Evolutionary conservation across 2,329 filamentous ascomycete species (phyloP), one percentile per base, ranked within the genome.

Genomic region (Huntiella decipiens): DNA sequence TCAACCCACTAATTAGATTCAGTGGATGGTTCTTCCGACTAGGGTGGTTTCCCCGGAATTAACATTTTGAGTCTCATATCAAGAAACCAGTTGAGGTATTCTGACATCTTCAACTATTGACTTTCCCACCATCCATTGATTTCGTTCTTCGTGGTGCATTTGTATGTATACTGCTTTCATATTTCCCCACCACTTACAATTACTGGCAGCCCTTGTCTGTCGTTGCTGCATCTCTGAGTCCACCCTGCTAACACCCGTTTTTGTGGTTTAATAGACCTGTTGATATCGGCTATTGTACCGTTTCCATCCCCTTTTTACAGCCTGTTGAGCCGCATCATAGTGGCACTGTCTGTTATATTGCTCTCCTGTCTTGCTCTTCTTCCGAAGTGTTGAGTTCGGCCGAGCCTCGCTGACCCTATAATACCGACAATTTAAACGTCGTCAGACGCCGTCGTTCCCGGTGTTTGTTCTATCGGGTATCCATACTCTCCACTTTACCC

Each of bases 321-420:
- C 22, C 22, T 28, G 22, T 28, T 28, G 22, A 28, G 22, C 22
- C 22, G 22, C 22, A 28, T 32, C 31, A 32, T 32, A 28, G 22
- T 28, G 22, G 22, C 22, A 10, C 22, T 28, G 22, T 28, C 22
- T 28, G 22, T 28, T 44, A 13, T 31, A 28, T 11, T 22, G 11
- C 34, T 22, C 22, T 10, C 16, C 37, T 38, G 10, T 17, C 13
- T n/a, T 16, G 19, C 13, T 35, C 39, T 38, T 37, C 43, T 32
- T 34, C 31, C 47, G 44, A 44, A 49, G 44, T 33, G 35, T 33
- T 22, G 37, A 32, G 44, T 46, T 49, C 44, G 47, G 47, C 47
- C 47, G 44, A 49, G 40, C 47, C 31, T 48, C 46, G 46, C 43
- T 48, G 33, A 31, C 11, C 34, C 19, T 38, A 34, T 49, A 49